Evolutionary conservation across 2,329 filamentous ascomycete genomes (phyloP), one percentile per base, ranked within the genome.

Genomic region (Xylaria sp.): DNA sequence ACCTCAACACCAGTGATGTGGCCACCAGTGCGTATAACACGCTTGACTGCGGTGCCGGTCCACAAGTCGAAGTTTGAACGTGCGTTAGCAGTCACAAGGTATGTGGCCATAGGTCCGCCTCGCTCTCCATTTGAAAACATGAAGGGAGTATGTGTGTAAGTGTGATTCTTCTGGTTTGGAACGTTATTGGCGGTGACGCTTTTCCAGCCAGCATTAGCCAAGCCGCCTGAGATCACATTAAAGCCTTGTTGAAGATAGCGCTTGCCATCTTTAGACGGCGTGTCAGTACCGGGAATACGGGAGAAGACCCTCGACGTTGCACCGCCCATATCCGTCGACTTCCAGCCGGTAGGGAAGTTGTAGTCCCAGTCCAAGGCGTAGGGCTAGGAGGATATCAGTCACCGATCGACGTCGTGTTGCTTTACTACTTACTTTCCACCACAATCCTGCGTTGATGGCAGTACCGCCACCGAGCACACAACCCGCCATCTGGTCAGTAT

Each of bases 261-360:
- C 72, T 87, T 80, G 49, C 87, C 87, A 70, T 93, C 89, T 68
- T 80, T 78, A 0, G 89, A 92, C 0, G 90, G 89, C 46, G 79
- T 78, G 47, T 84, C 85, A 0, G 88, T 92, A 33, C 89, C 89
- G 0, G 89, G 89, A 64, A 92, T 92, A n/a, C 89, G 84, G 37
- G 80, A 78, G 73, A 92, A 92, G 6, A 89, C 85, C 43, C 86
- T 83, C 28, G 83, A 76, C 5, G 87, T 85, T 1, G 89, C 85
- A 23, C 78, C 73, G 63, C 78, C 77, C 72, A 92, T 83, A 68
- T 92, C 88, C 5, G 77, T 73, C 17, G 86, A 82, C 75, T 89
- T 87, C 90, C 90, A 93, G 31, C 89, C 90, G 1, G 78, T 67
- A 0, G 90, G 90, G 78, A 91, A 93, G 74, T 90, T 89, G 73